Evolutionary conservation across 2,329 filamentous ascomycete species (phyloP).

Genomic region (Xylariaceae sp.): DNA sequence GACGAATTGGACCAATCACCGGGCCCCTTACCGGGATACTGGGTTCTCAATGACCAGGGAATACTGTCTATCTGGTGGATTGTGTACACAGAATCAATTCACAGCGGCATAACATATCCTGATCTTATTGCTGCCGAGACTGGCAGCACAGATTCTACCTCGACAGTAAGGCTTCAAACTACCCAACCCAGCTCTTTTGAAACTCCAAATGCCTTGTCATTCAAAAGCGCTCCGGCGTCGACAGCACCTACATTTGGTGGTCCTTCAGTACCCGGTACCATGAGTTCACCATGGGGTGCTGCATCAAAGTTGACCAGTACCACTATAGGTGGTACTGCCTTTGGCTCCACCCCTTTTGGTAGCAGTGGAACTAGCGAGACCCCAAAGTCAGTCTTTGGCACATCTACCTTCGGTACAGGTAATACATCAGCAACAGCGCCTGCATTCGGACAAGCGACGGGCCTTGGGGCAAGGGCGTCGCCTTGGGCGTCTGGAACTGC

Average conservation of each 20-base stretch:
- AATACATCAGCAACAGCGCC: slow-evolving; percentile 37
- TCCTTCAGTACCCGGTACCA: slow-evolving; percentile 55
- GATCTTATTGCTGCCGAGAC: slow-evolving; percentile 63
- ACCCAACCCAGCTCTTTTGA: slow-evolving; percentile 38
- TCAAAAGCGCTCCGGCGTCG: slow-evolving; percentile 47
- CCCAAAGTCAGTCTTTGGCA: slow-evolving; percentile 52
- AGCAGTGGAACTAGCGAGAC: slow-evolving; percentile 42
- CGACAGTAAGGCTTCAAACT: slow-evolving; percentile 42
- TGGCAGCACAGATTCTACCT: slow-evolving; percentile 37
- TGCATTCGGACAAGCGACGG: slow-evolving; percentile 59
- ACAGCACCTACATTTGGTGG: slow-evolving; percentile 54
- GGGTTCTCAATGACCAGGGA: slow-evolving; percentile 88
- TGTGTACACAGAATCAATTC: slow-evolving; percentile 85
- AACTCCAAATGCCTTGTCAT: slow-evolving; percentile 43
- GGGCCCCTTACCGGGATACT: slow-evolving; percentile 80
- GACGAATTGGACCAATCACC: slow-evolving; percentile 81
- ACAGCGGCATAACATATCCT: slow-evolving; percentile 73
- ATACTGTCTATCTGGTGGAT: slow-evolving; percentile 89
- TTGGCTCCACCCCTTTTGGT: slow-evolving; percentile 55
- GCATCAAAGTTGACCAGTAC: slow-evolving; percentile 41
- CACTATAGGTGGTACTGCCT: slow-evolving; percentile 36
- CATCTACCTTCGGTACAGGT: slow-evolving; percentile 43
- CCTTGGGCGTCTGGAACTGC: slow-evolving; percentile 57
- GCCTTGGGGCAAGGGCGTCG: slow-evolving; percentile 55
- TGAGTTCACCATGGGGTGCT: slow-evolving; percentile 57